Conservation (phyloP, 257 asterid species). For the Cordia subcordata region DNA sequence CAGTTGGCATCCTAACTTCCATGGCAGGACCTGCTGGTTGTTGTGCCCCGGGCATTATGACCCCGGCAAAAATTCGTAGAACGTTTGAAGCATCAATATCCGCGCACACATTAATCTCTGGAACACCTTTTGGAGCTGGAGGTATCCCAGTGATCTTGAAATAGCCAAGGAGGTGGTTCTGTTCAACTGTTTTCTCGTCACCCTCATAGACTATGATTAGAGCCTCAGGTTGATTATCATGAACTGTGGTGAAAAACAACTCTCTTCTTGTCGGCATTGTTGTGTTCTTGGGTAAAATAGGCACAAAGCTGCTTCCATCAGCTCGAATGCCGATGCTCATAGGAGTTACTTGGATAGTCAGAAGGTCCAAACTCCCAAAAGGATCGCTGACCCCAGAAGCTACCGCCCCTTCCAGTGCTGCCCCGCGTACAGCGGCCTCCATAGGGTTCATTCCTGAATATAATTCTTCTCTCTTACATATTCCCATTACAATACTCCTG, state of each 20-base stretch:
- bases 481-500: conserved; percentile 19
- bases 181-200: conserved; percentile 33
- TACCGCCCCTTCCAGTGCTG: conserved; percentile 83
- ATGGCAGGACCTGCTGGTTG: conserved; percentile 45
- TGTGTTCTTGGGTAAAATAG: conserved; percentile 52
- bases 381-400: conserved; percentile 76
- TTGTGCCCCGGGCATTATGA: conserved; percentile 37
- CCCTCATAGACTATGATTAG: conserved; percentile 73
- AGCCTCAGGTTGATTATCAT: conserved; percentile 69
- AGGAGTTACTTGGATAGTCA: conserved; percentile 70
- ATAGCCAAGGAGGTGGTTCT: conserved; percentile 71
- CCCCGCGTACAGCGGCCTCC: conserved; percentile 87
- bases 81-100: conserved; percentile 66
- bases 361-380: conserved; percentile 66
- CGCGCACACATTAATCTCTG: conserved; percentile 66
- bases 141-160: conserved; percentile 73
- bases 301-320: conserved; percentile 48
- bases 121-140: conserved; percentile 65
- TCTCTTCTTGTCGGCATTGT: conserved; percentile 61
- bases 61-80: conserved; percentile 60
- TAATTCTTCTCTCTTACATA: conserved; percentile 37
- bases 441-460: conserved; percentile 52
- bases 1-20: conserved; percentile 83
- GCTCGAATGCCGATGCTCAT: conserved; percentile 63
- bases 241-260: conserved; percentile 56